These are phyloP conservation scores for Neurospora discreta DNA, from an alignment of 495 filamentous ascomycete genomes.

Conservation along the genomic window DNA sequence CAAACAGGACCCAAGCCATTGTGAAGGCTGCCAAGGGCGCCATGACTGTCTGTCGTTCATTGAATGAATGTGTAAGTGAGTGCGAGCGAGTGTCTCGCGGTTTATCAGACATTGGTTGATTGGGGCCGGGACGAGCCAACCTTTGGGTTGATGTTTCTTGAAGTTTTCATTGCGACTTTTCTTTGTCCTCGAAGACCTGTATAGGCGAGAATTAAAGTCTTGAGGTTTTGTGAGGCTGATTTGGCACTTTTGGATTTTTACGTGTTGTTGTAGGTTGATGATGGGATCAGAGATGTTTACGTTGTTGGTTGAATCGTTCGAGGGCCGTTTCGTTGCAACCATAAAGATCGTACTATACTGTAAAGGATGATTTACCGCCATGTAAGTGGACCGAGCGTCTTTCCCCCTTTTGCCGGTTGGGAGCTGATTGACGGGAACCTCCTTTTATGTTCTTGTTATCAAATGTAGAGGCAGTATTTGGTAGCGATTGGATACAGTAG, in stretches of 20 bases:
- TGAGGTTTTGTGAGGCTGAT: too few relatives aligned
- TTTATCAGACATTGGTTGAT: not conserved
- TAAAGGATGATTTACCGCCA: not conserved
- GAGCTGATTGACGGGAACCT: not conserved
- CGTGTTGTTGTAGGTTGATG: too few relatives aligned
- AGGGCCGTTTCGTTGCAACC: not conserved
- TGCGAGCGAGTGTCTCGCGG: not conserved
- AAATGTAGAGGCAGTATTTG: not conserved
- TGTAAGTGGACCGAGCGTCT: not conserved
- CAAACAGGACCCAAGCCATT: slow-evolving; percentile 36
- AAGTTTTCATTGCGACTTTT: not conserved
- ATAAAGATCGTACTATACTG: not conserved
- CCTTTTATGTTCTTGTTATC: not conserved
- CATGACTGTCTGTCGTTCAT: slow-evolving; percentile 26
- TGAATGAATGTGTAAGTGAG: not conserved
- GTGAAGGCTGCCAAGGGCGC: slow-evolving; percentile 37
- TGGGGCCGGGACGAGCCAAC: not conserved
- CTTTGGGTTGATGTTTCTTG: not conserved
- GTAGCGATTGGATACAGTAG: not conserved
- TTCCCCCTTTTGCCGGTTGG: not conserved
- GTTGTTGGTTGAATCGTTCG: not conserved
- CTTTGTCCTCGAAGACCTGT: too few relatives aligned
- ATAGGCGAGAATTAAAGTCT: too few relatives aligned
- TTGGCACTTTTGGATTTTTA: too few relatives aligned
- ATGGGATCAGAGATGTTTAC: too few relatives aligned